A percentile compares a stretch with the other conserved stretches of the same genome.
These are phyloP conservation scores for Chaetothyriales sp. DNA, from an alignment of 2,329 filamentous ascomycete species.

Conservation along the genomic window DNA sequence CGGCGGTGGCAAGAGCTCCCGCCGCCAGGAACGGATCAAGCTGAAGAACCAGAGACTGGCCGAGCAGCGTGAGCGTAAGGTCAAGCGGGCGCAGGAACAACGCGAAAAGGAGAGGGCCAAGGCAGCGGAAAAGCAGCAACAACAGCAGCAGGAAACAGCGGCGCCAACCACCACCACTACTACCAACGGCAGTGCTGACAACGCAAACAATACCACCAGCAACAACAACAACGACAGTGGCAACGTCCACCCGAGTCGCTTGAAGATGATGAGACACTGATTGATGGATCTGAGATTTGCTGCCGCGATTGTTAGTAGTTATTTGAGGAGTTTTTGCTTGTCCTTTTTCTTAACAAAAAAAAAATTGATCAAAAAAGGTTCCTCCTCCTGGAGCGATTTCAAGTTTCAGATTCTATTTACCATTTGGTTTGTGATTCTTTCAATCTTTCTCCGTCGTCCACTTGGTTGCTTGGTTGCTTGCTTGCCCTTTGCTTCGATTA, in stretches of 20 bases:
- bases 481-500: no score
- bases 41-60: conserved; percentile 76
- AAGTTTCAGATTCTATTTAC: no score
- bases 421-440: no score
- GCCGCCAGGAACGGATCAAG: conserved; percentile 60
- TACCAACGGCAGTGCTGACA: background rate
- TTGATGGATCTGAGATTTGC: background rate
- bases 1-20: conserved; percentile 60
- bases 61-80: conserved; percentile 44
- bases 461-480: no score
- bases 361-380: no score
- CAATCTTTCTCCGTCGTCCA: no score
- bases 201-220: background rate
- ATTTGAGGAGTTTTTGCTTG: no score
- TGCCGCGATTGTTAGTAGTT: no score
- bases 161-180: conserved; percentile 4
- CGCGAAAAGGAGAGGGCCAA: conserved; percentile 25
- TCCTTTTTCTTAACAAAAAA: no score
- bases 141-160: conserved; percentile 23
- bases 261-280: conserved; percentile 20
- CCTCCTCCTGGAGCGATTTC: no score
- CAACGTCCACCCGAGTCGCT: conserved; percentile 31
- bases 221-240: conserved; percentile 19
- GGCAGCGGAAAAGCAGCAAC: conserved; percentile 16
- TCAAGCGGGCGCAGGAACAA: conserved; percentile 27